phyloP scores from a whole-genome alignment of 176 grass and related monocot species.

The Hsuehochloa calcarea region DNA sequence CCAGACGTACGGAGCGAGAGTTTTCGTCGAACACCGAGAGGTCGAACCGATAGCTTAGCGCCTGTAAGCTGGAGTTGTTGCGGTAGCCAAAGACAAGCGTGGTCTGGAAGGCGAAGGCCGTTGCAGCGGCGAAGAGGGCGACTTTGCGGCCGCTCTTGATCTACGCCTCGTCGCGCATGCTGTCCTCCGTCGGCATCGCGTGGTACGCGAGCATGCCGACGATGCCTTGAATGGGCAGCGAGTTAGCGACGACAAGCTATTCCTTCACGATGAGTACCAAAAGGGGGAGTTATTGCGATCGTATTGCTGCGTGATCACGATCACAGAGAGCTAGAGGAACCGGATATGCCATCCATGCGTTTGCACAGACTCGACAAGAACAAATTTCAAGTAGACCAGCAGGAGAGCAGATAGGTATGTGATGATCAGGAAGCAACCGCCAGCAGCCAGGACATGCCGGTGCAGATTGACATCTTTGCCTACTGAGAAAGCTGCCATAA shows the following conservation, averaged over 20 bases:
- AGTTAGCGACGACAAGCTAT: slow-evolving; percentile 10
- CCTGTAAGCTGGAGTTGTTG: slow-evolving; percentile 10
- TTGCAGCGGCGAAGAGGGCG: slow-evolving; percentile 20
- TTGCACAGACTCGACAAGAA: slow-evolving; percentile 21
- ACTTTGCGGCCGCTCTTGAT: slow-evolving; percentile 35
- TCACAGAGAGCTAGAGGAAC: slow-evolving; percentile 30
- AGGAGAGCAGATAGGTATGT: slow-evolving; percentile 18
- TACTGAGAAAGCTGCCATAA: slow-evolving; percentile 21
- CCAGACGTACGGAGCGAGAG: no score
- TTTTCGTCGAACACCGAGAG: not conserved
- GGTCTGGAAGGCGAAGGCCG: slow-evolving; percentile 35
- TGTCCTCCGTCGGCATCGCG: slow-evolving; percentile 33
- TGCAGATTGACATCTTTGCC: slow-evolving; percentile 27
- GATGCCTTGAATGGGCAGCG: slow-evolving; percentile 22
- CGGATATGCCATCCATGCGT: slow-evolving; percentile 1
- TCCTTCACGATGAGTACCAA: slow-evolving; percentile 28
- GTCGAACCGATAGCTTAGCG: slow-evolving; percentile 13
- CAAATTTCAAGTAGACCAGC: slow-evolving; percentile 30
- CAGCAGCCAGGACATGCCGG: slow-evolving; percentile 13
- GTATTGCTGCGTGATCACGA: slow-evolving; percentile 6
- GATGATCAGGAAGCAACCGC: not conserved
- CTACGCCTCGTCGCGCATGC: slow-evolving; percentile 18
- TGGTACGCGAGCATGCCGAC: slow-evolving; percentile 24
- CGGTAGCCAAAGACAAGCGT: slow-evolving; percentile 22
- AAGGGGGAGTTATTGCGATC: slow-evolving; percentile 26